Evolutionary conservation across 805 yeast species (phyloP).

Genomic region (Schwanniomyces yamadae): DNA sequence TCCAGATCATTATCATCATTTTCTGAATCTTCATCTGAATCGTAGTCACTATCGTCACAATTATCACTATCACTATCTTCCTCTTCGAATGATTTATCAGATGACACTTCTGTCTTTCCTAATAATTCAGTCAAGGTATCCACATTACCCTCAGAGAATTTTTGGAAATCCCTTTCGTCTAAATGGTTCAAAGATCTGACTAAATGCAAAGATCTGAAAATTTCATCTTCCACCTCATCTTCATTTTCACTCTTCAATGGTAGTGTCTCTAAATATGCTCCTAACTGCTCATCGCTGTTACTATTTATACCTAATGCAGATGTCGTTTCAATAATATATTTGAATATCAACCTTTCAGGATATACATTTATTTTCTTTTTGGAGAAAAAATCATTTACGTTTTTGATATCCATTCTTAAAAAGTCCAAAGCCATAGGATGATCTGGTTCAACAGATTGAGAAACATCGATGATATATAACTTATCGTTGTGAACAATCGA

Average conservation of each 20-base stretch:
- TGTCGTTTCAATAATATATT: conserved; percentile 61
- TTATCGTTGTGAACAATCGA: conserved; percentile 77
- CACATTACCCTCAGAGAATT: conserved; percentile 75
- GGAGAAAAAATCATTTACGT: conserved; percentile 84
- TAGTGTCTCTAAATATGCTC: conserved; percentile 44
- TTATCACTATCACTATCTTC: conserved; percentile 26
- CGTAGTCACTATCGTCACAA: conserved; percentile 21
- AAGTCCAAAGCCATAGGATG: conserved; percentile 97
- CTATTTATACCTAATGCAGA: conserved; percentile 35
- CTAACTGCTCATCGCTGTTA: conserved; percentile 43
- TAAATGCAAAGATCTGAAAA: conserved; percentile 77
- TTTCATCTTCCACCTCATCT: conserved; percentile 69
- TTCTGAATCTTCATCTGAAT: conserved; percentile 19
- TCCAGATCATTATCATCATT: conserved; percentile 35
- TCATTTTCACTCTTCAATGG: conserved; percentile 54
- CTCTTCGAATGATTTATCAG: conserved; percentile 5
- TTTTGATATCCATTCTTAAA: conserved; percentile 95
- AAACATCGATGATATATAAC: conserved; percentile 89
- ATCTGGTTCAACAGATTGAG: conserved; percentile 96
- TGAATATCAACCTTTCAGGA: conserved; percentile 79
- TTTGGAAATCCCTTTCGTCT: conserved; percentile 86
- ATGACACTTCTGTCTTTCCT: conserved; percentile 19
- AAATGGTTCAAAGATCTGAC: conserved; percentile 78
- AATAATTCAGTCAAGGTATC: conserved; percentile 70
- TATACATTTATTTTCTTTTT: conserved; percentile 70